Conservation (phyloP, 164 flowering plant genomes). For the Vitis labrusca region DNA sequence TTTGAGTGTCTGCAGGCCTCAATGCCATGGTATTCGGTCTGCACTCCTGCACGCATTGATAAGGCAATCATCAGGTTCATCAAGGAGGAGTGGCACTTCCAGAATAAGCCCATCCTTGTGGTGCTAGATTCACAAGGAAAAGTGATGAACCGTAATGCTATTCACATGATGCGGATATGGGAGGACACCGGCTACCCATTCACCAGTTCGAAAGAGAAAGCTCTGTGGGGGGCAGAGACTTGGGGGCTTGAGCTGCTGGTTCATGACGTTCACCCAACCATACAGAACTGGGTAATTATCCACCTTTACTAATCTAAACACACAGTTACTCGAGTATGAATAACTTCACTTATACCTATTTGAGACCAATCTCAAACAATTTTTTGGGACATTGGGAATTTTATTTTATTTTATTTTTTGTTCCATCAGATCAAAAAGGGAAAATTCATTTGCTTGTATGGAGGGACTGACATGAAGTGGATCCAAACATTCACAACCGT, state of each 20-base stretch:
- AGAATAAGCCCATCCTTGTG: constrained; percentile 47
- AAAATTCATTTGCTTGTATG: constrained; percentile 42
- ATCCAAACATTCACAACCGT: constrained; percentile 27
- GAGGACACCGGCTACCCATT: constrained; percentile 50
- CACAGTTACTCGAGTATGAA: constrained; percentile 3
- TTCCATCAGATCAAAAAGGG: constrained; percentile 32
- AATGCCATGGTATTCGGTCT: constrained; percentile 56
- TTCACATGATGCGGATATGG: constrained; percentile 67
- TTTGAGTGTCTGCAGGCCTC: constrained; percentile 27
- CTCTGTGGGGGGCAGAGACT: constrained; percentile 43
- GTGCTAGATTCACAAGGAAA: constrained; percentile 50
- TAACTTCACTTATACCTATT: background rate
- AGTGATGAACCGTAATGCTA: constrained; percentile 41
- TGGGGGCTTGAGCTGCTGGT: constrained; percentile 50
- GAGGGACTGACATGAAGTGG: constrained; percentile 57
- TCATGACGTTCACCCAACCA: constrained; percentile 36
- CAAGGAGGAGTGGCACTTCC: constrained; percentile 46
- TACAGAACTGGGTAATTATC: constrained; percentile 42
- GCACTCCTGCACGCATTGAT: constrained; percentile 30
- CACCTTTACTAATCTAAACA: constrained; percentile 17
- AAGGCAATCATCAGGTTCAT: constrained; percentile 35
- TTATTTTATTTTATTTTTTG: too few species aligned
- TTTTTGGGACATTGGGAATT: background rate
- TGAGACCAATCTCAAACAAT: too few species aligned
- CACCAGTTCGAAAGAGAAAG: constrained; percentile 37